Conservation (phyloP, 768 basidiomycete genomes). For the Lactarius quietus region DNA sequence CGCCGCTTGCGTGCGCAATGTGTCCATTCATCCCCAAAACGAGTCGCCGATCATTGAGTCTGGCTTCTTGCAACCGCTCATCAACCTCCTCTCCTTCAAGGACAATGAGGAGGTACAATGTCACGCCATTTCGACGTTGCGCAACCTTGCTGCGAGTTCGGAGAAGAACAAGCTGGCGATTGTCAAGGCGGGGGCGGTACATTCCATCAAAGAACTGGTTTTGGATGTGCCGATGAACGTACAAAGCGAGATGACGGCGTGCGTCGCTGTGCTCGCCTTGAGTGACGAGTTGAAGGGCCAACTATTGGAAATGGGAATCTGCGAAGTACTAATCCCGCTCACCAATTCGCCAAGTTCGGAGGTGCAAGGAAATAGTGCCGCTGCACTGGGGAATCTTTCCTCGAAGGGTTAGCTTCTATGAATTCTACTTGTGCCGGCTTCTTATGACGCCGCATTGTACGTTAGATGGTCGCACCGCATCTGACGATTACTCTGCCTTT, state of each 20-base stretch:
- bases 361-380: slow-evolving; percentile 98
- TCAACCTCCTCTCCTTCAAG: slow-evolving; percentile 95
- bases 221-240: slow-evolving; percentile 93
- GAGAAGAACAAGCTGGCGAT: slow-evolving; percentile 99
- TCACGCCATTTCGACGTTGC: slow-evolving; percentile 95
- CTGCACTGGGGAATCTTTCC: slow-evolving; percentile 94
- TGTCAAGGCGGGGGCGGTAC: slow-evolving; percentile 95
- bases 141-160: slow-evolving; percentile 93
- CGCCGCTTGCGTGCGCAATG: slow-evolving; percentile 97
- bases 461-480: slow-evolving; percentile 68
- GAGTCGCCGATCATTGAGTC: slow-evolving; percentile 99
- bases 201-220: slow-evolving; percentile 95
- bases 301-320: slow-evolving; percentile 96
- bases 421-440: background rate
- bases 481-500: slow-evolving; percentile 94
- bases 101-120: slow-evolving; percentile 99
- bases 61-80: slow-evolving; percentile 93
- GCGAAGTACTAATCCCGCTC: slow-evolving; percentile 93
- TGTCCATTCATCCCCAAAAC: slow-evolving; percentile 97
- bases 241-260: slow-evolving; percentile 99
- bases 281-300: slow-evolving; percentile 98
- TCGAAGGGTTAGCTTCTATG: slow-evolving; percentile 69
- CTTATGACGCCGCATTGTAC: slow-evolving; percentile 6
- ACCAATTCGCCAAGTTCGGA: slow-evolving; percentile 96
- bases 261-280: slow-evolving; percentile 91